Conservation (phyloP, 2,329 filamentous ascomycete species). For the Pseudogymnoascus sp. region DNA sequence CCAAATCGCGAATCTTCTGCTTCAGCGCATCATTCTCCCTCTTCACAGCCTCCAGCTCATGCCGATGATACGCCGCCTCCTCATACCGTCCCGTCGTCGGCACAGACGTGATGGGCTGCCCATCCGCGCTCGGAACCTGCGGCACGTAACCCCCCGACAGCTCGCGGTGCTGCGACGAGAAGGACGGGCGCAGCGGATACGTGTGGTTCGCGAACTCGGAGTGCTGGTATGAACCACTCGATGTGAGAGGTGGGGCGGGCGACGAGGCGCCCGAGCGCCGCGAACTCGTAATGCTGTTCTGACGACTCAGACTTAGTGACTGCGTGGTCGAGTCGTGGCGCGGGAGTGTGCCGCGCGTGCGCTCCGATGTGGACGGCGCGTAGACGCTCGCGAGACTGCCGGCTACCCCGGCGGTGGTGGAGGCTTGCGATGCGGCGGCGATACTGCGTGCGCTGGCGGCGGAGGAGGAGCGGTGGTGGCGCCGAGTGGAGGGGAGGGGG, state of each 20-base stretch:
- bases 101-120: slow-evolving; percentile 31
- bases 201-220: slow-evolving; percentile 25
- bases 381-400: slow-evolving; percentile 40
- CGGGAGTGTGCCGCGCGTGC: slow-evolving; percentile 17
- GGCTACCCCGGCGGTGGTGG: slow-evolving; percentile 34
- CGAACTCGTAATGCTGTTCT: slow-evolving; percentile 25
- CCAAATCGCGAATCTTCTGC: slow-evolving; percentile 52
- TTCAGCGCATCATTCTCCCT: slow-evolving; percentile 56
- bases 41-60: slow-evolving; percentile 53
- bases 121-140: slow-evolving; percentile 13
- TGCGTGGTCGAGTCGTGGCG: slow-evolving; percentile 22
- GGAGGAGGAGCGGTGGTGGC: slow-evolving; percentile 46
- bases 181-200: slow-evolving; percentile 22
- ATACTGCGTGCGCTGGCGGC: slow-evolving; percentile 50
- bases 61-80: slow-evolving; percentile 50
- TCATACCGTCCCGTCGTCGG: slow-evolving; percentile 53
- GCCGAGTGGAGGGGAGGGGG: slow-evolving; percentile 43
- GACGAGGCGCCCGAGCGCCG: slow-evolving; percentile 25
- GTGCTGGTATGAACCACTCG: slow-evolving; percentile 21
- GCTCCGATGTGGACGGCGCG: slow-evolving; percentile 34
- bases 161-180: slow-evolving; percentile 21
- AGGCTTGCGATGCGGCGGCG: slow-evolving; percentile 35
- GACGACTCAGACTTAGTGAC: slow-evolving; percentile 23
- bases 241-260: slow-evolving; percentile 21
- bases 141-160: slow-evolving; percentile 4